phyloP scores from a whole-genome alignment of 2,329 filamentous ascomycete genomes.

The Colletotrichum eremochloae region DNA sequence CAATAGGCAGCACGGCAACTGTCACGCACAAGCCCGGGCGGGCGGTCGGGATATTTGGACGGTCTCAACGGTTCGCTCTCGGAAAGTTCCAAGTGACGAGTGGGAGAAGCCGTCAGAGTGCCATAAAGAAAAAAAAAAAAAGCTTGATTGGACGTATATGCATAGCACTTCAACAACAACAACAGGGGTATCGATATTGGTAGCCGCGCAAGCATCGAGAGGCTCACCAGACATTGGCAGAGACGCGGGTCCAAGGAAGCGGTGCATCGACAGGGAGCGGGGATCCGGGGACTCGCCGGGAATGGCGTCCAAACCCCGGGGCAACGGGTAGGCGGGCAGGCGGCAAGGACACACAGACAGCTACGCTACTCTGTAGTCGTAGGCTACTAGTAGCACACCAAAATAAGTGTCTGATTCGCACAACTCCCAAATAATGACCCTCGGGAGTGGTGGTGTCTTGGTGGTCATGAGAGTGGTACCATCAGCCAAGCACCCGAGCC shows the following conservation, averaged over 20 bases:
- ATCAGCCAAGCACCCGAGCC: neutral
- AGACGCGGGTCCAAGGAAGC: neutral
- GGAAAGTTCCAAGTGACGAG: neutral
- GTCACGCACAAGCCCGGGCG: neutral
- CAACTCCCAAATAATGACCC: neutral
- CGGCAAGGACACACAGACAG: neutral
- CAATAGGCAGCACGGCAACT: neutral
- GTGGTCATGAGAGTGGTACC: neutral
- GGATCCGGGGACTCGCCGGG: conserved; percentile 1
- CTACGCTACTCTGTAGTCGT: too few species aligned
- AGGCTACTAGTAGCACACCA: neutral
- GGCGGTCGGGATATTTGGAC: neutral
- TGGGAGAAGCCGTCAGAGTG: neutral
- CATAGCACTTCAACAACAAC: neutral
- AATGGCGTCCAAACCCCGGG: conserved; percentile 3
- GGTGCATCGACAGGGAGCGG: neutral
- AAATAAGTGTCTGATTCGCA: neutral
- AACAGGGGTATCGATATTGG: neutral
- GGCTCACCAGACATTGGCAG: neutral
- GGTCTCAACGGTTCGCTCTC: neutral
- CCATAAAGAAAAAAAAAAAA: neutral
- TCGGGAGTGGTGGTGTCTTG: neutral
- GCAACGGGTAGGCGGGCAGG: neutral
- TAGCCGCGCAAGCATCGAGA: neutral
- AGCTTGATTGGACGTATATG: neutral